A percentile compares a stretch with the other conserved stretches of the same genome.
Evolutionary conservation across 495 filamentous ascomycete genomes (phyloP).

Genomic region (Aspergillus avenaceus): DNA sequence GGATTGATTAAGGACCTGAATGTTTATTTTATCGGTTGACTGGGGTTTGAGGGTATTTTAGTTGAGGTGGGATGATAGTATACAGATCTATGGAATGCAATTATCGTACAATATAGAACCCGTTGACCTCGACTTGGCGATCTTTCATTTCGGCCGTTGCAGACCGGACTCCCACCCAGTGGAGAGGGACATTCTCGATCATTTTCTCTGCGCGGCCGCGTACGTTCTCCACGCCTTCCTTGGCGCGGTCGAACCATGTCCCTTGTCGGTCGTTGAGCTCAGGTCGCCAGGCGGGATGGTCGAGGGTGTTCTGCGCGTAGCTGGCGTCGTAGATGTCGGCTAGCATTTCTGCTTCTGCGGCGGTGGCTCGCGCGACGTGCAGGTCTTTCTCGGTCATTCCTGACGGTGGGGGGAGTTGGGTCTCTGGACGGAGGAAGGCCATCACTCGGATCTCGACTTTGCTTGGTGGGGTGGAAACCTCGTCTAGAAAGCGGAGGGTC

Average conservation of each 20-base stretch:
- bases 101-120: conserved; percentile 36
- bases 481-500: conserved; percentile 46
- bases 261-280: conserved; percentile 26
- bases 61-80: not conserved
- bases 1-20: too few relatives aligned
- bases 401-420: conserved; percentile 16
- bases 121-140: conserved; percentile 28
- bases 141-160: conserved; percentile 46
- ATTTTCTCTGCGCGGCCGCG: conserved; percentile 42
- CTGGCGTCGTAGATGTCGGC: conserved; percentile 46
- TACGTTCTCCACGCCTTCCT: conserved; percentile 34
- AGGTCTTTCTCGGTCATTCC: conserved; percentile 24
- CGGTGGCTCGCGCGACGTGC: conserved; percentile 23
- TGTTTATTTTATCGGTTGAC: too few relatives aligned
- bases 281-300: conserved; percentile 49
- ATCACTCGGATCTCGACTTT: not conserved
- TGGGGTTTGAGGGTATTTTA: too few relatives aligned
- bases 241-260: conserved; percentile 27
- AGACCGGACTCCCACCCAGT: conserved; percentile 52
- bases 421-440: conserved; percentile 21
- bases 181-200: conserved; percentile 50
- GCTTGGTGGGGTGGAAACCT: conserved; percentile 18
- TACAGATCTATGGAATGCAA: not conserved
- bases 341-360: conserved; percentile 35
- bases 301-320: conserved; percentile 47